These are phyloP conservation scores for Boletus sp. DNA, from an alignment of 768 basidiomycete genomes.

Conservation along the genomic window DNA sequence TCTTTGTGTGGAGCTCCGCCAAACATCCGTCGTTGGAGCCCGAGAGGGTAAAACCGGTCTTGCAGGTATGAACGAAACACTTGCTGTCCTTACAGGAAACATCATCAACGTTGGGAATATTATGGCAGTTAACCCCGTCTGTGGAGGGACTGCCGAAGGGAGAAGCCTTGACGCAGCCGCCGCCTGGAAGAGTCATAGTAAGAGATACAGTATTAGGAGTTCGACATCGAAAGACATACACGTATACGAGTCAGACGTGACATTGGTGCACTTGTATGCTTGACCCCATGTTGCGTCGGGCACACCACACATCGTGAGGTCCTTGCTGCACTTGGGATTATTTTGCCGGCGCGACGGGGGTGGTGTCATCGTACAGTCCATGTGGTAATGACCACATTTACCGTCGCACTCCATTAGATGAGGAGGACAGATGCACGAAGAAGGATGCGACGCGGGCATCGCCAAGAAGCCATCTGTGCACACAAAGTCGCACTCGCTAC, in stretches of 20 bases:
- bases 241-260: conserved; percentile 21
- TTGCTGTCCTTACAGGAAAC: conserved; percentile 28
- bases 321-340: conserved; percentile 21
- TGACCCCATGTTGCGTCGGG: conserved; percentile 10
- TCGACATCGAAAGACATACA: conserved; percentile 27
- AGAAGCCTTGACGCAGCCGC: conserved; percentile 32
- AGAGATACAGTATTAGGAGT: neutral
- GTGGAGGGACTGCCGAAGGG: conserved; percentile 16
- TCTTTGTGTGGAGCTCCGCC: neutral
- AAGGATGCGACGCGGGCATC: conserved; percentile 15
- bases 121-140: conserved; percentile 33
- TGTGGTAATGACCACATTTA: conserved; percentile 27
- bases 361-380: conserved; percentile 16
- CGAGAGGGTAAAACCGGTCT: conserved; percentile 16
- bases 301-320: conserved; percentile 29
- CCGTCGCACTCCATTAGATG: conserved; percentile 31
- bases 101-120: conserved; percentile 27
- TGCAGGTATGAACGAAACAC: conserved; percentile 32
- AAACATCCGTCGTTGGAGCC: conserved; percentile 15
- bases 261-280: conserved; percentile 34
- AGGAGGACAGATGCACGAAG: conserved; percentile 29
- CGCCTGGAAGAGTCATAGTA: conserved; percentile 23
- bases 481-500: conserved; percentile 29
- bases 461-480: conserved; percentile 30
- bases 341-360: conserved; percentile 19